These are phyloP conservation scores for Hemerocallis citrina DNA, from an alignment of 106 monocot species.

Conservation along the genomic window DNA sequence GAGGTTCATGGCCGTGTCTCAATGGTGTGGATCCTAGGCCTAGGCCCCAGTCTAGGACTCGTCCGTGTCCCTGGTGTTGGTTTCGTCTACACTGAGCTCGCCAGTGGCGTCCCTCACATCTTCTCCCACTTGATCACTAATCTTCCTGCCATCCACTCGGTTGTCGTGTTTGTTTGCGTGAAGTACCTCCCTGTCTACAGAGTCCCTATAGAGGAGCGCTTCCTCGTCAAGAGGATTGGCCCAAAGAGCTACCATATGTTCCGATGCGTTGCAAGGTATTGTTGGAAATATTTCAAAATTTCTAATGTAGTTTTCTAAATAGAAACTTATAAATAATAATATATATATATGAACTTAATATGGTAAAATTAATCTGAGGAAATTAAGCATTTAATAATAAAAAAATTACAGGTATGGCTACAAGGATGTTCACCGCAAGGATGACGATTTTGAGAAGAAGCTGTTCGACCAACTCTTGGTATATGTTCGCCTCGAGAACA, in stretches of 20 bases:
- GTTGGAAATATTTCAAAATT: neutral
- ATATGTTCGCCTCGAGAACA: constrained; percentile 56
- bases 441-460: constrained; percentile 85
- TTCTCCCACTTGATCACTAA: constrained; percentile 93
- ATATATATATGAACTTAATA: neutral
- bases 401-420: constrained; percentile 55
- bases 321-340: neutral
- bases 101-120: constrained; percentile 78
- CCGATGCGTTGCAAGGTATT: constrained; percentile 67
- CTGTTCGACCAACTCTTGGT: constrained; percentile 48
- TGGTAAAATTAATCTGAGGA: neutral
- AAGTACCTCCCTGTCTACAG: constrained; percentile 84
- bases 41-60: constrained; percentile 79
- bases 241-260: constrained; percentile 85
- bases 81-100: constrained; percentile 77
- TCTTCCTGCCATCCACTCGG: constrained; percentile 79
- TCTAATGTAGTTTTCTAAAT: neutral
- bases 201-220: constrained; percentile 57
- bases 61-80: constrained; percentile 84
- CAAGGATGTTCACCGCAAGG: constrained; percentile 68
- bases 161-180: constrained; percentile 70
- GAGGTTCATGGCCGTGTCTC: constrained; percentile 84
- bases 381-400: neutral
- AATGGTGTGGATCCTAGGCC: constrained; percentile 83
- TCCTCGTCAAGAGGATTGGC: constrained; percentile 72